phyloP scores from a whole-genome alignment of 2,329 filamentous ascomycete genomes.

The Fusarium chaquense region DNA sequence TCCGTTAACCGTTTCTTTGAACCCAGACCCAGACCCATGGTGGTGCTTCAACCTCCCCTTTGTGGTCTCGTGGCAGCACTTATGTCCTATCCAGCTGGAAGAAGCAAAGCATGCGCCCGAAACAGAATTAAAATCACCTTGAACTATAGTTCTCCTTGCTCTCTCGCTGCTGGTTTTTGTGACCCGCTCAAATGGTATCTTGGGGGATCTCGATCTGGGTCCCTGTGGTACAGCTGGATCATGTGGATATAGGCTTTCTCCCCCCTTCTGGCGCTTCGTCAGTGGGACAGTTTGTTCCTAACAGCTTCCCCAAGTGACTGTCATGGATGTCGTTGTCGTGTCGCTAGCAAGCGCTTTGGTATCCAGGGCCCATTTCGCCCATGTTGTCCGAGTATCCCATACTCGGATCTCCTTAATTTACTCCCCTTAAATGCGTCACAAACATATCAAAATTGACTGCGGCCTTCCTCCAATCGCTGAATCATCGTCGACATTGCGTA shows the following conservation, averaged over 20 bases:
- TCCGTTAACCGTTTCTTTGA: constrained; percentile 41
- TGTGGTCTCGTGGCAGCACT: constrained; percentile 33
- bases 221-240: constrained; percentile 39
- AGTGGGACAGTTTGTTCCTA: constrained; percentile 28
- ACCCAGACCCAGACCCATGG: constrained; percentile 46
- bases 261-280: constrained; percentile 32
- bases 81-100: constrained; percentile 23
- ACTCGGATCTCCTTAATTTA: constrained; percentile 39
- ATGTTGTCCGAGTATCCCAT: constrained; percentile 31
- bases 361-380: constrained; percentile 40
- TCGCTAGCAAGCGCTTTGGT: constrained; percentile 39
- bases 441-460: constrained; percentile 48
- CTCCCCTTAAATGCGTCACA: constrained; percentile 43
- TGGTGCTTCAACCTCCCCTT: constrained; percentile 46
- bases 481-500: constrained; percentile 50
- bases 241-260: constrained; percentile 29
- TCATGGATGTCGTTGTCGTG: constrained; percentile 37
- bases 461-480: constrained; percentile 47
- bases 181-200: constrained; percentile 45
- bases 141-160: constrained; percentile 36
- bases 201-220: constrained; percentile 47
- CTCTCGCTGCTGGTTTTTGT: constrained; percentile 40
- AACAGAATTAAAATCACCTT: constrained; percentile 44
- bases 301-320: constrained; percentile 27
- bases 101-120: constrained; percentile 37